Conservation (phyloP, 2,329 filamentous ascomycete species). For the Fusarium marasasianum region DNA sequence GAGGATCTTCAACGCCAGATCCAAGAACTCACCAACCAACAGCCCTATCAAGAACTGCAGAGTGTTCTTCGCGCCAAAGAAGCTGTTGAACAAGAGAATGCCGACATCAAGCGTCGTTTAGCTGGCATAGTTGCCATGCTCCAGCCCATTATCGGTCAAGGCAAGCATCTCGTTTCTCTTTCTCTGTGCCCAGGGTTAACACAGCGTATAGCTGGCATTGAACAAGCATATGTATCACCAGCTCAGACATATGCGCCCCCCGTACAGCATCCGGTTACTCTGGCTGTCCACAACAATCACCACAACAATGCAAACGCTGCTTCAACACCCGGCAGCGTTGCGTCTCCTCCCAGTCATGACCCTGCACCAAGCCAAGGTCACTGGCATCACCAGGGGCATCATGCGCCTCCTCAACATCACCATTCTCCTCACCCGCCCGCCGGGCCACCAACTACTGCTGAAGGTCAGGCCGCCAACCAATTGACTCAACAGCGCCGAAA, state of each 20-base stretch:
- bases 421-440: conserved; percentile 7
- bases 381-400: conserved; percentile 32
- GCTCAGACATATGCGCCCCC: conserved; percentile 41
- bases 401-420: conserved; percentile 16
- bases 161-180: conserved; percentile 25
- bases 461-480: conserved; percentile 34
- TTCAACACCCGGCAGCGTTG: conserved; percentile 39
- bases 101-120: conserved; percentile 76
- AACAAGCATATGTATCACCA: conserved; percentile 48
- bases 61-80: conserved; percentile 79
- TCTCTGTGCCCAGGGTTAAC: background rate
- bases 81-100: conserved; percentile 80
- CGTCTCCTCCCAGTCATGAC: conserved; percentile 39
- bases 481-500: conserved; percentile 60
- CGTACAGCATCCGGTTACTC: conserved; percentile 33
- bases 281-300: conserved; percentile 29
- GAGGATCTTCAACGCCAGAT: conserved; percentile 78
- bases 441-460: conserved; percentile 5
- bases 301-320: conserved; percentile 39
- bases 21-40: conserved; percentile 78
- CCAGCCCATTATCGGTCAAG: conserved; percentile 62
- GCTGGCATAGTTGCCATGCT: conserved; percentile 71
- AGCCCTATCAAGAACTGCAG: conserved; percentile 87
- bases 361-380: conserved; percentile 12
- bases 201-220: conserved; percentile 34